A percentile compares a stretch with the other conserved stretches of the same genome.
Evolutionary conservation across 352 stramenopile species (phyloP).

Genomic region (Phytopythium litorale): DNA sequence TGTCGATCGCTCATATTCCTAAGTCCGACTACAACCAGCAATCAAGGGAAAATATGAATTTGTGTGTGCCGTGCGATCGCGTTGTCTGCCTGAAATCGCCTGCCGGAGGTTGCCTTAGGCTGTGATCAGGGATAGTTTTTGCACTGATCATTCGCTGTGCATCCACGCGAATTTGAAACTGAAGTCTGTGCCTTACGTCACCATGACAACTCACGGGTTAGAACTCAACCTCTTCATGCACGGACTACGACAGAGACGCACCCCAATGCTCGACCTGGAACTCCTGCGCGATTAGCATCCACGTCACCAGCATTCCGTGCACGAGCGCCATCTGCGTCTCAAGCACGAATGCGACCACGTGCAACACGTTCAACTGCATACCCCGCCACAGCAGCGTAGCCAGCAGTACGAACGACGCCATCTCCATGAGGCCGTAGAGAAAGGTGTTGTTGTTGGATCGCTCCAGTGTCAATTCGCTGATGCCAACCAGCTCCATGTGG

Average conservation of each 20-base stretch:
- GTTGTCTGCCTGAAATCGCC: too few relatives aligned
- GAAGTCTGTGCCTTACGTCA: background rate
- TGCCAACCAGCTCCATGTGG: constrained; percentile 21
- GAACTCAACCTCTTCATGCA: background rate
- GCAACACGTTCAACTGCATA: constrained; percentile 16
- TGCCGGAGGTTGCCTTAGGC: too few relatives aligned
- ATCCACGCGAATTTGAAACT: background rate
- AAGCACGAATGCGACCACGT: constrained; percentile 35
- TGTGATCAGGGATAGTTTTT: too few relatives aligned
- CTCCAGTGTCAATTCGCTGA: constrained; percentile 8
- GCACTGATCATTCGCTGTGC: too few relatives aligned
- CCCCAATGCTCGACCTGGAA: constrained; percentile 25
- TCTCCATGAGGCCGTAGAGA: constrained; percentile 23
- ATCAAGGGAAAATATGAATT: too few relatives aligned
- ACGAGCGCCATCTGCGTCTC: constrained; percentile 24
- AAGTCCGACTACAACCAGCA: too few relatives aligned
- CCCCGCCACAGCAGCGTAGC: constrained; percentile 10
- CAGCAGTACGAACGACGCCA: constrained; percentile 20
- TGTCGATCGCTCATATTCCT: too few relatives aligned
- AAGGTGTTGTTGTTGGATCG: constrained; percentile 16
- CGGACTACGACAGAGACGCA: background rate
- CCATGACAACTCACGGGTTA: background rate
- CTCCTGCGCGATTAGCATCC: constrained; percentile 20
- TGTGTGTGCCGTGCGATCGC: too few relatives aligned
- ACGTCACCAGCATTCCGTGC: constrained; percentile 28